Conservation (phyloP, 192 early-diverging fungal species). For the Globomyces pollinis-pini region DNA sequence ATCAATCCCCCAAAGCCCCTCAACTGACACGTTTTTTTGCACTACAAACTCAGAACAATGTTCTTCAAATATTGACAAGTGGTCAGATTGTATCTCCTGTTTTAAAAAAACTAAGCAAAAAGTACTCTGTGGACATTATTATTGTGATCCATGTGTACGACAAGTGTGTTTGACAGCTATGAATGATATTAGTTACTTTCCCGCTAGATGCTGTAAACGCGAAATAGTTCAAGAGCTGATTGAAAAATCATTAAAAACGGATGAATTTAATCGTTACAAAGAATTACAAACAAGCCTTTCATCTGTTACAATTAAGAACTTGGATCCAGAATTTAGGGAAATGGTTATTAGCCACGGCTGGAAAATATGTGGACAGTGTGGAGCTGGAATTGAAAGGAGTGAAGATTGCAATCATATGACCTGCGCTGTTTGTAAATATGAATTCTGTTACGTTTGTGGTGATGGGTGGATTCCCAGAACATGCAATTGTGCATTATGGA, state of each 20-base stretch:
- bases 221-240: conserved; percentile 4
- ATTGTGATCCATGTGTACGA: conserved; percentile 6
- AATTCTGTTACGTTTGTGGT: conserved; percentile 15
- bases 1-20: too few species aligned
- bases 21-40: too few species aligned
- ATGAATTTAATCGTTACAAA: conserved; percentile 2
- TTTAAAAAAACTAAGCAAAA: neutral
- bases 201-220: conserved; percentile 12
- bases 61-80: too few species aligned
- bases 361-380: conserved; percentile 14
- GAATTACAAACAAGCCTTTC: neutral
- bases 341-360: conserved; percentile 11
- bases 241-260: neutral
- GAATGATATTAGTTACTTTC: conserved; percentile 9
- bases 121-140: conserved; percentile 7
- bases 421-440: conserved; percentile 7
- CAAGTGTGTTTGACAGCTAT: conserved; percentile 7
- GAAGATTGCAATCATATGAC: conserved; percentile 19
- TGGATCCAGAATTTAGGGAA: conserved; percentile 13
- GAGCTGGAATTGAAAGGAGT: conserved; percentile 14
- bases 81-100: conserved; percentile 16
- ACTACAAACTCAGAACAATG: too few species aligned
- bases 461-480: conserved; percentile 11
- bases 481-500: conserved; percentile 14
- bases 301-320: neutral